Evolutionary conservation across 257 asterid species (phyloP).

Genomic region (Handroanthus guayacan): DNA sequence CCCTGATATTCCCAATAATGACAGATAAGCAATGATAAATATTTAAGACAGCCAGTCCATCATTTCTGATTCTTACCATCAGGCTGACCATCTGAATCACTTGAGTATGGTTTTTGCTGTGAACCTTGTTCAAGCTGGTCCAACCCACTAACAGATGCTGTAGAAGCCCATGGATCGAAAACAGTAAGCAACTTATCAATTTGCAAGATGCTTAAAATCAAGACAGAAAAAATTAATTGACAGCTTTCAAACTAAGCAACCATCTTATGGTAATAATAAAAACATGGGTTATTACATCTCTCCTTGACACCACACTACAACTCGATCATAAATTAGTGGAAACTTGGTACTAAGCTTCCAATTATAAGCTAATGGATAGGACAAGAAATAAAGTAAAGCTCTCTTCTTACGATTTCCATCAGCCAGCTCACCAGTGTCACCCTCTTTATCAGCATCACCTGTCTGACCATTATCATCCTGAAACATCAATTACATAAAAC

Average conservation of each 20-base stretch:
- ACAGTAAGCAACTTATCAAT: slow-evolving; percentile 16
- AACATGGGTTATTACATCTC: neutral
- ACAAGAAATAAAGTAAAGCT: neutral
- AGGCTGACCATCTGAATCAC: slow-evolving; percentile 63
- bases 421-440: slow-evolving; percentile 43
- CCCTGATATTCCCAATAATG: slow-evolving; percentile 47
- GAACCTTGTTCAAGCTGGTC: slow-evolving; percentile 69
- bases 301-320: neutral
- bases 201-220: neutral
- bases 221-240: slow-evolving; percentile 4
- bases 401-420: slow-evolving; percentile 61
- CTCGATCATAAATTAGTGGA: neutral
- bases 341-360: neutral
- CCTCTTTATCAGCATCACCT: slow-evolving; percentile 47
- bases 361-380: neutral
- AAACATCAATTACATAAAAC: slow-evolving; percentile 19
- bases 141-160: slow-evolving; percentile 67
- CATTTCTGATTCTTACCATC: slow-evolving; percentile 62
- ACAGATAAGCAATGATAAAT: slow-evolving; percentile 30
- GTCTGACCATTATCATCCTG: slow-evolving; percentile 53
- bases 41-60: slow-evolving; percentile 22
- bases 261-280: neutral
- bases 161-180: slow-evolving; percentile 34
- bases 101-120: slow-evolving; percentile 57
- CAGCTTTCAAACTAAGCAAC: neutral